Evolutionary conservation across 495 filamentous ascomycete genomes (phyloP).

Genomic region (Pseudotulostoma volvatum): DNA sequence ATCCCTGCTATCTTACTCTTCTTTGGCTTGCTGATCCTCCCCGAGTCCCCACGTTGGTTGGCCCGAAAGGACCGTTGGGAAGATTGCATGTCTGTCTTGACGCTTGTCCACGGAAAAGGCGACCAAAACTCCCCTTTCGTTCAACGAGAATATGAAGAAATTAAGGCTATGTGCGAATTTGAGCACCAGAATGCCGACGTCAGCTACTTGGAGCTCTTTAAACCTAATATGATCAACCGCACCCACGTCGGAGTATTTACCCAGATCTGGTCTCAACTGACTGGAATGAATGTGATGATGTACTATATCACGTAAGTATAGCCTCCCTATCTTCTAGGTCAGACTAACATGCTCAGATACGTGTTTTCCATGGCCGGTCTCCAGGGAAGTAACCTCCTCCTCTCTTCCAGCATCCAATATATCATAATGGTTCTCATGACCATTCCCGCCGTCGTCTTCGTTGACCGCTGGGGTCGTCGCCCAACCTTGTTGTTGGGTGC

Average conservation of each 20-base stretch:
- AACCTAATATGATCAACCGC: constrained; percentile 55
- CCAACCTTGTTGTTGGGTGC: constrained; percentile 50
- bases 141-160: constrained; percentile 48
- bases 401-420: constrained; percentile 59
- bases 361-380: constrained; percentile 60
- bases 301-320: constrained; percentile 28
- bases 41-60: constrained; percentile 67
- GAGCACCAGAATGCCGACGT: constrained; percentile 46
- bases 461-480: constrained; percentile 48
- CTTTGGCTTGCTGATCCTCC: constrained; percentile 44
- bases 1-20: constrained; percentile 51
- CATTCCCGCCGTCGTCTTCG: constrained; percentile 37
- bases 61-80: constrained; percentile 61
- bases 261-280: constrained; percentile 73
- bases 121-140: constrained; percentile 46
- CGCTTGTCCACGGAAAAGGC: constrained; percentile 50
- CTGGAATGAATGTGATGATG: constrained; percentile 82
- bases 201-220: constrained; percentile 53
- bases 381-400: constrained; percentile 39
- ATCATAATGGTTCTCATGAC: constrained; percentile 41
- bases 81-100: constrained; percentile 44
- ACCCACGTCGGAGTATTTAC: constrained; percentile 61
- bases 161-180: constrained; percentile 52
- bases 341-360: constrained; percentile 19
- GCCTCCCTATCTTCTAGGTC: constrained; percentile 4